Percentiles rank a stretch among this genome's conserved stretches.
Evolutionary conservation across 345 rosid species (phyloP).

Genomic region (Noccaea bulbosa): DNA sequence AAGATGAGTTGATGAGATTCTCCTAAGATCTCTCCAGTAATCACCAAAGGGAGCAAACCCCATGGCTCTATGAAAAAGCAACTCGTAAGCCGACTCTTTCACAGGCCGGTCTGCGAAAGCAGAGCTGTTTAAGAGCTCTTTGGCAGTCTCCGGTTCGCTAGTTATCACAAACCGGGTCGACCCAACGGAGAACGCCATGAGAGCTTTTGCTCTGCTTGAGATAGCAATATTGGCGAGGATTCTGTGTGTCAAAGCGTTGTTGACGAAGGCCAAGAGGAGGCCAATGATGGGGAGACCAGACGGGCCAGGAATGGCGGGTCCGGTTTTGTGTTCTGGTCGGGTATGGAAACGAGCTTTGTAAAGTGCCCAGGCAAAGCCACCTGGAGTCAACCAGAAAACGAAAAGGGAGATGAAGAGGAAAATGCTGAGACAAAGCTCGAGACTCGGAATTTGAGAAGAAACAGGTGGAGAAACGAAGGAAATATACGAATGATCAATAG

Average conservation of each 20-base stretch:
- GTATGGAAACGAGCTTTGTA: constrained; percentile 37
- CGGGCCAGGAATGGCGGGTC: constrained; percentile 64
- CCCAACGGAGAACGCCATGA: constrained; percentile 85
- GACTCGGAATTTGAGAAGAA: constrained; percentile 12
- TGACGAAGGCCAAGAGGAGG: constrained; percentile 50
- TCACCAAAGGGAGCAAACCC: constrained; percentile 86
- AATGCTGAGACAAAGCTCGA: constrained; percentile 36
- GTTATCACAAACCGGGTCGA: constrained; percentile 68
- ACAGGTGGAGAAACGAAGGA: constrained; percentile 15
- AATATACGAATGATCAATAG: constrained; percentile 34
- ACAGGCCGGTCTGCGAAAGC: constrained; percentile 84
- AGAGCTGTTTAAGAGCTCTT: constrained; percentile 71
- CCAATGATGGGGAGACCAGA: constrained; percentile 67
- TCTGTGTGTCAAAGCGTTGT: constrained; percentile 57
- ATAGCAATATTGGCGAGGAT: constrained; percentile 51
- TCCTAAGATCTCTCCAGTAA: constrained; percentile 82
- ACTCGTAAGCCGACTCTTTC: constrained; percentile 86
- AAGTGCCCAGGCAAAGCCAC: constrained; percentile 73
- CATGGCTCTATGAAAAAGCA: constrained; percentile 80
- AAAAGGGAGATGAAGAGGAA: constrained; percentile 40
- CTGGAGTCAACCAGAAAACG: constrained; percentile 53
- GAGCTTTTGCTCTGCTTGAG: constrained; percentile 45
- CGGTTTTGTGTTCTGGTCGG: constrained; percentile 11
- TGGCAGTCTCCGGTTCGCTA: constrained; percentile 68
- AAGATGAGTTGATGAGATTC: constrained; percentile 70